Conservation (phyloP, 2,329 filamentous ascomycete genomes). For the Ustulina deusta region DNA sequence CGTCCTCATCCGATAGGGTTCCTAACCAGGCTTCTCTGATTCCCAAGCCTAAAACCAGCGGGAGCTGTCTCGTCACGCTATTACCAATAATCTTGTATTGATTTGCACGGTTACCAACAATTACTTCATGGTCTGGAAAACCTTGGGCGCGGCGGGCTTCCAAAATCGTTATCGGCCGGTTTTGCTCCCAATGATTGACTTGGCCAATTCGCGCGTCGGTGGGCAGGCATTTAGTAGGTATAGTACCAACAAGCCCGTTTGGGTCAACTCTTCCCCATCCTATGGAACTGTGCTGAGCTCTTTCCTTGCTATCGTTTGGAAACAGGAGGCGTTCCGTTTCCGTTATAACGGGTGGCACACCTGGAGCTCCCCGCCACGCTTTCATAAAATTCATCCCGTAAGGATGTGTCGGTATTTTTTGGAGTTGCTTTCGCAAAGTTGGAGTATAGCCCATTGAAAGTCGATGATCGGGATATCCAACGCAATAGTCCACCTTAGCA, state of each 20-base stretch:
- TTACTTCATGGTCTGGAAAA: slow-evolving; percentile 75
- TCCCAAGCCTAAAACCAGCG: slow-evolving; percentile 73
- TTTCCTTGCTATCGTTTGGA: slow-evolving; percentile 2
- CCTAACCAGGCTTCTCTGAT: slow-evolving; percentile 69
- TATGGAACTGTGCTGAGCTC: slow-evolving; percentile 48
- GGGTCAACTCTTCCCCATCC: slow-evolving; percentile 67
- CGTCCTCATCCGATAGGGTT: slow-evolving; percentile 46
- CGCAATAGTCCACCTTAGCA: slow-evolving; percentile 70
- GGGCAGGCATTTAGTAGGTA: slow-evolving; percentile 66
- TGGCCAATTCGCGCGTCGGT: slow-evolving; percentile 68
- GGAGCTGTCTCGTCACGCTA: slow-evolving; percentile 77
- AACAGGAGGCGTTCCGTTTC: slow-evolving; percentile 42
- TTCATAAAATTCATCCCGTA: slow-evolving; percentile 64
- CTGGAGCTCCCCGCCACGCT: slow-evolving; percentile 54
- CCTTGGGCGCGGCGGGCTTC: slow-evolving; percentile 78
- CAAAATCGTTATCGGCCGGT: slow-evolving; percentile 71
- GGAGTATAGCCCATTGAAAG: slow-evolving; percentile 57
- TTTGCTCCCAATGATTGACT: slow-evolving; percentile 74
- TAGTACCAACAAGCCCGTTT: slow-evolving; percentile 67
- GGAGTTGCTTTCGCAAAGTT: slow-evolving; percentile 60
- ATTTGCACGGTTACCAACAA: slow-evolving; percentile 67
- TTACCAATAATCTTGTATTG: slow-evolving; percentile 80
- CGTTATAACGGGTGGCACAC: slow-evolving; percentile 26
- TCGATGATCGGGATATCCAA: slow-evolving; percentile 76
- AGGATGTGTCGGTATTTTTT: slow-evolving; percentile 70